Percentiles rank a stretch among this genome's conserved stretches.
Evolutionary conservation across 768 basidiomycete species (phyloP).

Genomic region (Rhodotorula babjevae): DNA sequence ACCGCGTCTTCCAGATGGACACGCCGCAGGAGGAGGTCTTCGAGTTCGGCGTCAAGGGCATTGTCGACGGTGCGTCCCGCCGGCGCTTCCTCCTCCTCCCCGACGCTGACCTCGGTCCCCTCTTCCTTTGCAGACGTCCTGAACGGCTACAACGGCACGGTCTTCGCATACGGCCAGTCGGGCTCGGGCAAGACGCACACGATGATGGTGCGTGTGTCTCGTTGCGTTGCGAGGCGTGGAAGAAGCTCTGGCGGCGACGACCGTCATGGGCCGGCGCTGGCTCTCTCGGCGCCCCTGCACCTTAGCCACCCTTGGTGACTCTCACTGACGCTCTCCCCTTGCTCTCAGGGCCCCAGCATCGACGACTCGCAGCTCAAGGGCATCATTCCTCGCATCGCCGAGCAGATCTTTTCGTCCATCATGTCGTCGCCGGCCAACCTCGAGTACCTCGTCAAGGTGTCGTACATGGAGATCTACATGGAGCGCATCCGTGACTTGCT

Average conservation of each 20-base stretch:
- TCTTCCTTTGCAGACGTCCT: constrained; percentile 68
- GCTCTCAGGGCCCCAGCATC: constrained; percentile 83
- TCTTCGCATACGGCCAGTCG: constrained; percentile 76
- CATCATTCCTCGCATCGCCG: constrained; percentile 95
- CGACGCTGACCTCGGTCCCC: not conserved
- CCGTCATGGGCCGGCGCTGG: too few relatives aligned
- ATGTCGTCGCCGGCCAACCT: constrained; percentile 89
- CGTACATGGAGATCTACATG: constrained; percentile 99
- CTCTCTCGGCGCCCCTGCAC: too few relatives aligned
- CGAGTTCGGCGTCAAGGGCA: constrained; percentile 96
- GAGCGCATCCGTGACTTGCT: constrained; percentile 92
- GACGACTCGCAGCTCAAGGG: constrained; percentile 89
- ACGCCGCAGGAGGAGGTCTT: constrained; percentile 91
- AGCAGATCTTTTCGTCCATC: constrained; percentile 98
- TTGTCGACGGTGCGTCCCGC: constrained; percentile 70
- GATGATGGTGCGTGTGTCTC: constrained; percentile 72
- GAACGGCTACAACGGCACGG: constrained; percentile 95
- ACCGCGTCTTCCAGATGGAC: constrained; percentile 88
- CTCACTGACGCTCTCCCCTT: not conserved
- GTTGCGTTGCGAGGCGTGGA: too few relatives aligned
- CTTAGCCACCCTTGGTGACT: not conserved
- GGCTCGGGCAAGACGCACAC: constrained; percentile 91
- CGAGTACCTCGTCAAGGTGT: constrained; percentile 98
- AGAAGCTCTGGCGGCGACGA: too few relatives aligned
- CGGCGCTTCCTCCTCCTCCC: not conserved